phyloP scores from a whole-genome alignment of 2,329 filamentous ascomycete genomes.

The Scleromitrula shiraiana region DNA sequence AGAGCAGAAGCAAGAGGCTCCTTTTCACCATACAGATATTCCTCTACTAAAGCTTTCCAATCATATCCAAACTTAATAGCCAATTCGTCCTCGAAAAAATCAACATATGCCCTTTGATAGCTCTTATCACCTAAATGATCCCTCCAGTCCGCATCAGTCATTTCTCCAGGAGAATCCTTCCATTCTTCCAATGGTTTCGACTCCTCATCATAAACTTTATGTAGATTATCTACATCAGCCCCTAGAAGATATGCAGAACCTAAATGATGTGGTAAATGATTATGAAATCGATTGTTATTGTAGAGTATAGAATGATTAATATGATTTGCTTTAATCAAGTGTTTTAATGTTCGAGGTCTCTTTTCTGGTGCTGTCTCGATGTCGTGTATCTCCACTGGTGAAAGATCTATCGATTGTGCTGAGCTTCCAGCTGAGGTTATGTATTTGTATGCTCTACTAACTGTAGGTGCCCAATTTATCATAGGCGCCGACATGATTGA shows the following conservation, averaged over 20 bases:
- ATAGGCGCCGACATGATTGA: constrained; percentile 33
- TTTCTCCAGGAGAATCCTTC: constrained; percentile 76
- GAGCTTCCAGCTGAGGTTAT: constrained; percentile 25
- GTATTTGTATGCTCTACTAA: constrained; percentile 33
- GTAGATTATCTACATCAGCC: constrained; percentile 63
- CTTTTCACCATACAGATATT: constrained; percentile 68
- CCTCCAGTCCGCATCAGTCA: constrained; percentile 77
- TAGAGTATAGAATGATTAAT: constrained; percentile 80
- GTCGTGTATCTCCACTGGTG: constrained; percentile 65
- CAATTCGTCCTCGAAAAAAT: constrained; percentile 92
- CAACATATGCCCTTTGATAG: constrained; percentile 85
- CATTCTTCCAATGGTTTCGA: constrained; percentile 67
- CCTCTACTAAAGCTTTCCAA: constrained; percentile 68
- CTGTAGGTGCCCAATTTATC: constrained; percentile 36
- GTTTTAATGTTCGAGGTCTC: constrained; percentile 74
- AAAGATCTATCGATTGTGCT: constrained; percentile 43
- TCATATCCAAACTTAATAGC: constrained; percentile 65
- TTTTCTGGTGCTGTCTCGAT: constrained; percentile 76
- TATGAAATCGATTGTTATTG: constrained; percentile 66
- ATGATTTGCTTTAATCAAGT: constrained; percentile 86
- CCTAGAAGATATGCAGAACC: constrained; percentile 81
- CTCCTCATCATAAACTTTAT: constrained; percentile 73
- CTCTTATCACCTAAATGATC: constrained; percentile 70
- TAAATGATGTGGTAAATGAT: constrained; percentile 76
- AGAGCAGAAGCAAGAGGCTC: constrained; percentile 75